These are phyloP conservation scores for Hyphopichia fennica DNA, from an alignment of 1,139 yeast genomes.

Conservation along the genomic window DNA sequence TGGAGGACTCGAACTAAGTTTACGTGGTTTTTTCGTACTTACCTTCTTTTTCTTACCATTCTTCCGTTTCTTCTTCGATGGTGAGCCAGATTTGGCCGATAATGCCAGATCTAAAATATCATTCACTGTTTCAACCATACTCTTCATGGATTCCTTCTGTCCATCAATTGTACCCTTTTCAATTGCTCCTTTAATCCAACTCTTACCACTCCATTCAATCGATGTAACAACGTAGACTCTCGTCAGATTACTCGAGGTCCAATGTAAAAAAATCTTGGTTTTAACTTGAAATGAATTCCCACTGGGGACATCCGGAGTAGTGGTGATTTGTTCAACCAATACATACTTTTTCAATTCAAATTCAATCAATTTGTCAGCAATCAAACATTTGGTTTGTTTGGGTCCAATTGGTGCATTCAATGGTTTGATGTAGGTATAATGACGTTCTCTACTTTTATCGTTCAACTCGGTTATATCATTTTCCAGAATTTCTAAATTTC, in stretches of 20 bases:
- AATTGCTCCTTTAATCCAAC: constrained; percentile 88
- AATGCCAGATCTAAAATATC: constrained; percentile 32
- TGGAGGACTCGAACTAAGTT: constrained; percentile 9
- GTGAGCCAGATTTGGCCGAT: constrained; percentile 9
- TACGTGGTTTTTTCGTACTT: constrained; percentile 8
- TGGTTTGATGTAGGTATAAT: constrained; percentile 77
- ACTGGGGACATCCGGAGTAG: constrained; percentile 94
- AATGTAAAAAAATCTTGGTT: constrained; percentile 65
- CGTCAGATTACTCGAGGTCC: constrained; percentile 77
- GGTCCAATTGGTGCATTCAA: constrained; percentile 87
- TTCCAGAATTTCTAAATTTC: constrained; percentile 65
- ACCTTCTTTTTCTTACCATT: constrained; percentile 24
- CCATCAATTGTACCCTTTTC: constrained; percentile 94
- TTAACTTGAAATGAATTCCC: constrained; percentile 79
- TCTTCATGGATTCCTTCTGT: constrained; percentile 68
- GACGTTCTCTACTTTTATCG: constrained; percentile 42
- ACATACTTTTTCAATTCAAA: constrained; percentile 60
- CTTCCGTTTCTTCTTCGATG: not conserved
- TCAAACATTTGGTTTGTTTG: constrained; percentile 82
- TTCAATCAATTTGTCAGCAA: constrained; percentile 68
- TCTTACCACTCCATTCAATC: constrained; percentile 89
- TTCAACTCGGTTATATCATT: constrained; percentile 46
- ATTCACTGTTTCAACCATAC: constrained; percentile 59
- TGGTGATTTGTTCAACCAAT: constrained; percentile 64
- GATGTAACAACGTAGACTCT: constrained; percentile 60